Base-by-base conservation (phyloP, 2,329 filamentous ascomycete genomes). In the Leptoxyphium fumago region DNA sequence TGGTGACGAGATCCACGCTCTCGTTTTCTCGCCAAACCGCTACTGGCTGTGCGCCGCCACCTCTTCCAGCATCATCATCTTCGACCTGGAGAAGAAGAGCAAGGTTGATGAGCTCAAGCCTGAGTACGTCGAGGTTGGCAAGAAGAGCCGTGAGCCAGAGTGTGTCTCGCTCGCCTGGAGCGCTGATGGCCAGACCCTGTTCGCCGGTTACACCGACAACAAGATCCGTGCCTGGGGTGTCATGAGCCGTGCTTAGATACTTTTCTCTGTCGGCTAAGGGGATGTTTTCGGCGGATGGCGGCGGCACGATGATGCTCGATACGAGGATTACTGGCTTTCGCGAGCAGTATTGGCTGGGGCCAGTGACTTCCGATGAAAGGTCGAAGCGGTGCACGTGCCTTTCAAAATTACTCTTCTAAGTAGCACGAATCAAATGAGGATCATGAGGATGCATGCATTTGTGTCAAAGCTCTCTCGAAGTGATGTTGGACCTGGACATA, bases 11-110 rank as follows among this genome's bases (percentile, higher is more conserved):
- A 98, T 98, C 78, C 91, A 98, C 77, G 89, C 91, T 60, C 89
- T 98, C 59, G 91, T 96, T 71, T 98, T 98, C 85, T 96, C 91
- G 55, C 91, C 91, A 67, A 98, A 98, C 86, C 84, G 91, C 71
- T 98, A 98, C 86, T 98, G 91, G 91, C 82, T 98, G 61, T 98
- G 91, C 80, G 91, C 91, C 66, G 91, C 91, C 67, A 98, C 91
- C 54, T 78, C 86, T 66, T 85, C 79, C 74, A 87, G 80, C 79
- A 96, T 98, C 80, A 95, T 95, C 80, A 96, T 98, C 79, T 98
- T 98, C 75, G 91, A 98, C 67, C 81, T 98, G 60, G 91, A 98
- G 86, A 98, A 98, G 88, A 98, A 98, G 88, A 93, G 82, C 83
- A 96, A 95, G 84, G 89, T 96, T 66, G 89, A 96, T 64, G 91